These are phyloP conservation scores for Saraca asoca DNA, from an alignment of 331 rosid genomes.

Conservation along the genomic window DNA sequence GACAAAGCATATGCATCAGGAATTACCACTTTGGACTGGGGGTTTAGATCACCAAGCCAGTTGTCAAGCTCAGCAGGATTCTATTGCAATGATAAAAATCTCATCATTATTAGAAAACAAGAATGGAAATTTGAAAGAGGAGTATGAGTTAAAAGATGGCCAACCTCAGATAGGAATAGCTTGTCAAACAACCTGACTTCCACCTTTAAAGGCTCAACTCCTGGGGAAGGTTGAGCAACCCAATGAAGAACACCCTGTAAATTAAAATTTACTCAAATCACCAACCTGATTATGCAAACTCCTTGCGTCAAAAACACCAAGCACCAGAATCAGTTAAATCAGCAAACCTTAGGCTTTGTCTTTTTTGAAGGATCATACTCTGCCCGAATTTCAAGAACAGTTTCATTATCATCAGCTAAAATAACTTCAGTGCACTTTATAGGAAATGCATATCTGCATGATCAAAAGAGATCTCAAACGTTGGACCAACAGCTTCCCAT, in stretches of 20 bases:
- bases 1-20: conserved; percentile 69
- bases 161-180: conserved; percentile 85
- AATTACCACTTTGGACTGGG: conserved; percentile 63
- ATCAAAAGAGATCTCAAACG: conserved; percentile 19
- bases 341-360: conserved; percentile 89
- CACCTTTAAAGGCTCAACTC: conserved; percentile 77
- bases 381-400: conserved; percentile 81
- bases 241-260: conserved; percentile 93
- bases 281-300: conserved; percentile 24
- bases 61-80: conserved; percentile 93
- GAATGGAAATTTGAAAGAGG: conserved; percentile 10
- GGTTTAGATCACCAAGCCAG: conserved; percentile 89
- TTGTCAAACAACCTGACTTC: conserved; percentile 89
- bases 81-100: conserved; percentile 42
- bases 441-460: conserved; percentile 84
- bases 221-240: conserved; percentile 81
- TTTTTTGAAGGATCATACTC: conserved; percentile 90
- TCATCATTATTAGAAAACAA: conserved; percentile 20
- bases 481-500: conserved; percentile 15
- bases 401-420: conserved; percentile 80
- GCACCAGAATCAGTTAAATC: conserved; percentile 16
- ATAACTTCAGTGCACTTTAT: conserved; percentile 89
- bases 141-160: conserved; percentile 27
- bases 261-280: conserved; percentile 21
- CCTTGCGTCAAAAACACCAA: conserved; percentile 24